A percentile compares a stretch with the other conserved stretches of the same genome.
Evolutionary conservation across 345 rosid species (phyloP).

Genomic region (Populus ilicifolia): DNA sequence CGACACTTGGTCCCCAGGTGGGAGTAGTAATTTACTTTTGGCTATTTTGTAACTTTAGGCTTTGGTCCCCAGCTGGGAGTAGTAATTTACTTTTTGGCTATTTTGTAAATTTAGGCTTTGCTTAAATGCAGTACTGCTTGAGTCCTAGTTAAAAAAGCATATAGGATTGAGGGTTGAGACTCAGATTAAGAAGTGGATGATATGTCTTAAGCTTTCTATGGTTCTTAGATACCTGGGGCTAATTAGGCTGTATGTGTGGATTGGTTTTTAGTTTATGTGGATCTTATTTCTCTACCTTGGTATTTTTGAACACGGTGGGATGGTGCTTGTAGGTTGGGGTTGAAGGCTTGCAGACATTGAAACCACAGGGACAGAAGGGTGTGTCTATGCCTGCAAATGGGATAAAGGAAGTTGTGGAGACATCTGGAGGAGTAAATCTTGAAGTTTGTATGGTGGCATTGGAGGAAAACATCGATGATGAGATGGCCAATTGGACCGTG

Average conservation of each 20-base stretch:
- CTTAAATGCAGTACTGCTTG: not conserved
- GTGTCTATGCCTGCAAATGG: conserved; percentile 46
- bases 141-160: not conserved
- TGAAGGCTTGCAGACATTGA: conserved; percentile 77
- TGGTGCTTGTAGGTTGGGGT: conserved; percentile 57
- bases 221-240: not conserved
- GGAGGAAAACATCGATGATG: conserved; percentile 50
- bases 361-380: conserved; percentile 56
- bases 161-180: not conserved
- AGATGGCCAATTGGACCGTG: conserved; percentile 62
- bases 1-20: not conserved
- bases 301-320: conserved; percentile 5
- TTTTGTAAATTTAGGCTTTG: no score
- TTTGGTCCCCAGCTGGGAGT: not conserved
- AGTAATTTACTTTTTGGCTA: not conserved
- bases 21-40: not conserved
- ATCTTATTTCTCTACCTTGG: conserved; percentile 1
- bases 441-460: conserved; percentile 62
- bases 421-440: conserved; percentile 64
- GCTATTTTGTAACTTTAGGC: not conserved
- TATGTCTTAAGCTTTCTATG: not conserved
- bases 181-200: not conserved
- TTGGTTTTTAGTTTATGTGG: not conserved
- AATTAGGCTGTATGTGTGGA: not conserved
- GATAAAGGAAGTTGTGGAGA: conserved; percentile 43